Conservation (phyloP, 2,329 filamentous ascomycete genomes). For the Gremmenia infestans region DNA sequence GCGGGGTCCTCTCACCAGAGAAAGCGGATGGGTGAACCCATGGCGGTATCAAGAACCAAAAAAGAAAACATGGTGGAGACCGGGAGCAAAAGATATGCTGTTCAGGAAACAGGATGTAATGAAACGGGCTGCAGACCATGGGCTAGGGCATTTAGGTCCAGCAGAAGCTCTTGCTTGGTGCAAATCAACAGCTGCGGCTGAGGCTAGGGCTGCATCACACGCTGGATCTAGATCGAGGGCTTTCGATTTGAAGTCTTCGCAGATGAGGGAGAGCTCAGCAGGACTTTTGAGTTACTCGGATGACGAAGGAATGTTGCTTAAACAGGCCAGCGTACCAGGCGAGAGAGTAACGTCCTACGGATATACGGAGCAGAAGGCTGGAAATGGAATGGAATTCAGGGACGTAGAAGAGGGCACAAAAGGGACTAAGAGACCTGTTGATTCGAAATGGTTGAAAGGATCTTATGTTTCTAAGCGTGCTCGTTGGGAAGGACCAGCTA, state of each 20-base stretch:
- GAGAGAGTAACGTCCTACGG: neutral
- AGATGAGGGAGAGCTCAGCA: neutral
- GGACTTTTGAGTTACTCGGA: neutral
- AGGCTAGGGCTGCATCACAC: slow-evolving; percentile 4
- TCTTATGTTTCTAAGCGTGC: slow-evolving; percentile 28
- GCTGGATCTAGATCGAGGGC: neutral
- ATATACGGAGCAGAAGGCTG: neutral
- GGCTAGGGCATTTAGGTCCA: slow-evolving; percentile 18
- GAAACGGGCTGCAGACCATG: slow-evolving; percentile 17
- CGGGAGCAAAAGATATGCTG: slow-evolving; percentile 20
- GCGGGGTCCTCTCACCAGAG: slow-evolving; percentile 54
- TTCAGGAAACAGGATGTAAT: slow-evolving; percentile 21
- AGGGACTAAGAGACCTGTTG: slow-evolving; percentile 16
- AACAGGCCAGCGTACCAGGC: neutral
- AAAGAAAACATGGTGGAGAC: slow-evolving; percentile 20
- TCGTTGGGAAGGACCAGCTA: slow-evolving; percentile 24
- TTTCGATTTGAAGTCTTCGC: neutral
- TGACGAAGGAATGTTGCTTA: neutral
- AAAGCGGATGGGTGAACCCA: slow-evolving; percentile 48
- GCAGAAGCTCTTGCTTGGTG: slow-evolving; percentile 21
- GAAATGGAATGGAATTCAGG: neutral
- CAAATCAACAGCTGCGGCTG: slow-evolving; percentile 13
- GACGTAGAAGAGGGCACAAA: neutral
- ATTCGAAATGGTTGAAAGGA: slow-evolving; percentile 29
- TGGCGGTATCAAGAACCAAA: slow-evolving; percentile 37